phyloP scores from a whole-genome alignment of 1,284 basidiomycete species.

The Marasmius tenuissimus region DNA sequence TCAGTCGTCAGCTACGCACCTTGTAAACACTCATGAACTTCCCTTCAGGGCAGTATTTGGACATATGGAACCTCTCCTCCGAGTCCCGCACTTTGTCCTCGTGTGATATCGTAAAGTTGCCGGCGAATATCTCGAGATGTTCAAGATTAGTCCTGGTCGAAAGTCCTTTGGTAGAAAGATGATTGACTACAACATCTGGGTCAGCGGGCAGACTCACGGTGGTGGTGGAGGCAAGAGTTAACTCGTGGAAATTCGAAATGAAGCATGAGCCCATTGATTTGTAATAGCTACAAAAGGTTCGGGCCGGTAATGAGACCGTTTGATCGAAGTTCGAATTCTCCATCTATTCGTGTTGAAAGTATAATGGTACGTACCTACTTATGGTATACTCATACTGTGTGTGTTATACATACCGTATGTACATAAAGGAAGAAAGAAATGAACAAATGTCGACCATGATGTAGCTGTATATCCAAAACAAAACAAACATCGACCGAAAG shows the following conservation, averaged over 20 bases:
- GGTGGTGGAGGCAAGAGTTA: too few species aligned
- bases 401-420: too few species aligned
- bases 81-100: not conserved
- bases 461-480: slow-evolving; percentile 1
- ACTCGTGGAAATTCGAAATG: too few species aligned
- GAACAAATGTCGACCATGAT: slow-evolving; percentile 1
- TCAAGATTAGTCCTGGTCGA: not conserved
- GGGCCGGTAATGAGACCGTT: too few species aligned
- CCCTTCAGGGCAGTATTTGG: not conserved
- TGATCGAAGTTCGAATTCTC: too few species aligned
- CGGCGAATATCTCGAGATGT: not conserved
- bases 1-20: not conserved
- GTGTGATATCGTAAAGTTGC: too few species aligned
- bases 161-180: not conserved
- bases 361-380: not conserved
- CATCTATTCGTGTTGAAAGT: not conserved
- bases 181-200: too few species aligned
- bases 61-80: not conserved
- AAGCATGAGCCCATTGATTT: too few species aligned
- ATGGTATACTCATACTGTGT: not conserved
- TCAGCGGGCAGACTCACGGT: too few species aligned
- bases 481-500: slow-evolving; percentile 2
- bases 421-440: not conserved
- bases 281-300: too few species aligned
- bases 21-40: not conserved